phyloP scores from a whole-genome alignment of 106 monocot species.

The Triglochin maritima region DNA sequence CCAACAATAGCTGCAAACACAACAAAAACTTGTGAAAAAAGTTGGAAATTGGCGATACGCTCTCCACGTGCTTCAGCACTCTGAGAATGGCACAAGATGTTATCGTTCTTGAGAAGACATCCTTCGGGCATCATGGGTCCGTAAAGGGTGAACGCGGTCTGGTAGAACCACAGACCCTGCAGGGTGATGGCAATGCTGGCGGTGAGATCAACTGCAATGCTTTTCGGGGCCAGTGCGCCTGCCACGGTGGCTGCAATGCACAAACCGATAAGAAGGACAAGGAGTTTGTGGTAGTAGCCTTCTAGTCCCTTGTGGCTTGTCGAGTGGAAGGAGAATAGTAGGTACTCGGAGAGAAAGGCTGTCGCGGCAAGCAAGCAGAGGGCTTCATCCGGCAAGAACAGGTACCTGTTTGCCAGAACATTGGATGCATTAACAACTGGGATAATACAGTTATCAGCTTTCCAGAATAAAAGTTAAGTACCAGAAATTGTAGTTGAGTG shows the following conservation, averaged over 20 bases:
- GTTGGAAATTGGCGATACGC: constrained; percentile 71
- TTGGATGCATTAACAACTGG: neutral
- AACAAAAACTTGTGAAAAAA: constrained; percentile 55
- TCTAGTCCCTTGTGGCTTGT: constrained; percentile 81
- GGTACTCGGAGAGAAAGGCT: constrained; percentile 72
- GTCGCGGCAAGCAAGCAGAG: constrained; percentile 63
- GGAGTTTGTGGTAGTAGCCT: constrained; percentile 89
- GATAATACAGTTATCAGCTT: neutral
- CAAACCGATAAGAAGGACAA: constrained; percentile 65
- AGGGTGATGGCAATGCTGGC: constrained; percentile 56
- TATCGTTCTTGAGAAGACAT: constrained; percentile 45
- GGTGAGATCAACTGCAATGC: constrained; percentile 51
- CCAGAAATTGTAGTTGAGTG: too few species aligned
- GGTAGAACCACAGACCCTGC: constrained; percentile 99
- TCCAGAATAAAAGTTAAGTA: neutral
- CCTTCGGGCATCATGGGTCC: constrained; percentile 88
- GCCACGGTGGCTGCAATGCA: constrained; percentile 50
- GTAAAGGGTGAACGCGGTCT: constrained; percentile 95
- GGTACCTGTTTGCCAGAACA: constrained; percentile 31
- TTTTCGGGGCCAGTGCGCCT: constrained; percentile 47
- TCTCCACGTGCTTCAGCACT: constrained; percentile 48
- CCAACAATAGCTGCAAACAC: constrained; percentile 33
- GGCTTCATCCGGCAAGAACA: constrained; percentile 55
- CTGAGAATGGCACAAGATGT: constrained; percentile 33
- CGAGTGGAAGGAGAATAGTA: constrained; percentile 95